Percentiles rank a stretch among this genome's conserved stretches.
Conservation (phyloP, 1,284 basidiomycete genomes). For the Exobasidium rhododendri region DNA sequence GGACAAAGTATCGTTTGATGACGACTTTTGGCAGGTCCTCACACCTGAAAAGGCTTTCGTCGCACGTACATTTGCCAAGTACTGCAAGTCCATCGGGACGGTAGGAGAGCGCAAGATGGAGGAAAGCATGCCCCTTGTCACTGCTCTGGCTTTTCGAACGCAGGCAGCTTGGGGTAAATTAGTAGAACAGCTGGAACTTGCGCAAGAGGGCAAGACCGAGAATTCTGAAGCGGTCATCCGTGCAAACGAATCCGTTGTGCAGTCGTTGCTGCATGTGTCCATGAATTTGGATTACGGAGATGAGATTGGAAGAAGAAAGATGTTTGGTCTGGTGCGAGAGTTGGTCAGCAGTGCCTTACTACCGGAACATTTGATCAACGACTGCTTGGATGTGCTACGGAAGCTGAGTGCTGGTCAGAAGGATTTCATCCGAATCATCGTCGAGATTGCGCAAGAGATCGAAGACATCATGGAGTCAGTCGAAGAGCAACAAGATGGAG, state of each 20-base stretch:
- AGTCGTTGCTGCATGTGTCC: constrained; percentile 76
- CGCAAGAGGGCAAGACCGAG: constrained; percentile 29
- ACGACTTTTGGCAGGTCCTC: constrained; percentile 71
- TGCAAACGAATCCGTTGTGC: constrained; percentile 68
- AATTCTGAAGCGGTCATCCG: constrained; percentile 38
- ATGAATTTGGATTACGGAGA: constrained; percentile 86
- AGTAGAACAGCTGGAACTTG: constrained; percentile 29
- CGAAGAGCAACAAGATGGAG: constrained; percentile 56
- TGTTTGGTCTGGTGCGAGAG: constrained; percentile 62
- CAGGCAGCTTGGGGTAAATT: constrained; percentile 62
- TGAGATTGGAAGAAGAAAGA: constrained; percentile 87
- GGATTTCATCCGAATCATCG: constrained; percentile 87
- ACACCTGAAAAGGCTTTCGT: constrained; percentile 80
- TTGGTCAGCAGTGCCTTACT: constrained; percentile 72
- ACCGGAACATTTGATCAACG: constrained; percentile 73
- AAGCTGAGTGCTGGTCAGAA: constrained; percentile 79
- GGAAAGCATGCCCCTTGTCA: constrained; percentile 77
- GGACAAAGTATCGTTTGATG: constrained; percentile 70
- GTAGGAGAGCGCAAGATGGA: constrained; percentile 66
- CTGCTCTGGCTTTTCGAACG: constrained; percentile 79
- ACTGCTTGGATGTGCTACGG: constrained; percentile 80
- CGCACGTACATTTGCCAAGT: constrained; percentile 77
- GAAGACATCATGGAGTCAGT: constrained; percentile 15
- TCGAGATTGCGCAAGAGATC: constrained; percentile 75
- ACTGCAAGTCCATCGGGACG: constrained; percentile 66